Percentiles rank a stretch among this genome's conserved stretches.
Evolutionary conservation across 2,329 filamentous ascomycete species (phyloP).

Genomic region (Claviceps maximensis): DNA sequence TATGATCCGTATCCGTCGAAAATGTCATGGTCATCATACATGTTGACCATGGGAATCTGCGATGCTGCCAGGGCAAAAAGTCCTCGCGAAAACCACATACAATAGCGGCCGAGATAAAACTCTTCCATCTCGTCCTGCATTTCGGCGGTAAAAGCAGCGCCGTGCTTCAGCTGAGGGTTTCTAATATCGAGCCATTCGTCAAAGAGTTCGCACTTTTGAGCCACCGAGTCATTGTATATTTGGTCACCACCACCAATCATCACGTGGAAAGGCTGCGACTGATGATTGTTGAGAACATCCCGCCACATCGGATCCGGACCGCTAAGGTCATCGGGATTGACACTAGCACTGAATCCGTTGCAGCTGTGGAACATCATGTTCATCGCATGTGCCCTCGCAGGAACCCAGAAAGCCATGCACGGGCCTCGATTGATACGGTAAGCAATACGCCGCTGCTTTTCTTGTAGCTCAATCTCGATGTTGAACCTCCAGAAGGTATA

Average conservation of each 20-base stretch:
- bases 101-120: slow-evolving; percentile 82
- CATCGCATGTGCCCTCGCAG: slow-evolving; percentile 72
- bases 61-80: slow-evolving; percentile 84
- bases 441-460: slow-evolving; percentile 70
- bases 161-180: slow-evolving; percentile 67
- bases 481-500: slow-evolving; percentile 97
- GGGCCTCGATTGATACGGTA: slow-evolving; percentile 93
- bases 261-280: slow-evolving; percentile 85
- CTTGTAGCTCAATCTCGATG: slow-evolving; percentile 74
- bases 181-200: slow-evolving; percentile 72
- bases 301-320: slow-evolving; percentile 95
- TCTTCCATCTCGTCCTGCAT: slow-evolving; percentile 80
- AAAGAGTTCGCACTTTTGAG: slow-evolving; percentile 63
- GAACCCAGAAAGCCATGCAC: slow-evolving; percentile 87
- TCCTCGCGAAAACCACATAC: slow-evolving; percentile 92
- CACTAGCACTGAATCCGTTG: slow-evolving; percentile 81
- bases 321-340: slow-evolving; percentile 66
- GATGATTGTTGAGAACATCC: slow-evolving; percentile 85
- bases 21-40: slow-evolving; percentile 91
- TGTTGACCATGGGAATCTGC: slow-evolving; percentile 97
- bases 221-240: slow-evolving; percentile 84
- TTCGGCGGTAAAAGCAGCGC: slow-evolving; percentile 60
- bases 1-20: slow-evolving; percentile 92
- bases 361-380: slow-evolving; percentile 99
- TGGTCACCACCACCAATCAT: slow-evolving; percentile 98